phyloP scores from a whole-genome alignment of 768 basidiomycete species.

The Tephrocybe sp. region DNA sequence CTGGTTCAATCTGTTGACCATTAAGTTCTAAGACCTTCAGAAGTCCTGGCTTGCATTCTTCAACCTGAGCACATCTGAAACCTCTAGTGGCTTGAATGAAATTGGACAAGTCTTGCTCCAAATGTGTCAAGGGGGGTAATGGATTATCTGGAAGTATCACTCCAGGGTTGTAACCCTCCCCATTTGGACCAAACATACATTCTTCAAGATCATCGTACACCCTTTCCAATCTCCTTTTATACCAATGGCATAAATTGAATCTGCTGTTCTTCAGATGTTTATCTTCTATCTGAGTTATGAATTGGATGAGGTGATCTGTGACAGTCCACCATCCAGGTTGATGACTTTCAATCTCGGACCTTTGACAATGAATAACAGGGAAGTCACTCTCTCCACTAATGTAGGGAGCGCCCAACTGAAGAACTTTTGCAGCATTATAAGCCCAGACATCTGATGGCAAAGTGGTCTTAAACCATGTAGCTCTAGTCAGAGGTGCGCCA shows the following conservation, averaged over 20 bases:
- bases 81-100: too few species aligned
- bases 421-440: constrained; percentile 2
- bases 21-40: background rate
- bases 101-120: too few species aligned
- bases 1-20: background rate
- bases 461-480: background rate
- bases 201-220: too few species aligned
- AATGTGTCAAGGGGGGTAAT: too few species aligned
- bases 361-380: too few species aligned
- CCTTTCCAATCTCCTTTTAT: background rate
- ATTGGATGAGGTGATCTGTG: background rate
- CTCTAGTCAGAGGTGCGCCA: background rate
- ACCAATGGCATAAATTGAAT: background rate
- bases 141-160: too few species aligned
- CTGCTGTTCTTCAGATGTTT: background rate
- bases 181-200: too few species aligned
- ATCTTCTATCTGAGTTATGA: background rate
- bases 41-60: too few species aligned
- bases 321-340: background rate
- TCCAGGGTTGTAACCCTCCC: too few species aligned
- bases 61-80: too few species aligned
- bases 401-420: background rate
- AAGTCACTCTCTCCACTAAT: background rate
- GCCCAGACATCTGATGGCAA: background rate
- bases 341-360: background rate